Conservation (phyloP, 495 filamentous ascomycete genomes). For the Aspergillus wentii region DNA sequence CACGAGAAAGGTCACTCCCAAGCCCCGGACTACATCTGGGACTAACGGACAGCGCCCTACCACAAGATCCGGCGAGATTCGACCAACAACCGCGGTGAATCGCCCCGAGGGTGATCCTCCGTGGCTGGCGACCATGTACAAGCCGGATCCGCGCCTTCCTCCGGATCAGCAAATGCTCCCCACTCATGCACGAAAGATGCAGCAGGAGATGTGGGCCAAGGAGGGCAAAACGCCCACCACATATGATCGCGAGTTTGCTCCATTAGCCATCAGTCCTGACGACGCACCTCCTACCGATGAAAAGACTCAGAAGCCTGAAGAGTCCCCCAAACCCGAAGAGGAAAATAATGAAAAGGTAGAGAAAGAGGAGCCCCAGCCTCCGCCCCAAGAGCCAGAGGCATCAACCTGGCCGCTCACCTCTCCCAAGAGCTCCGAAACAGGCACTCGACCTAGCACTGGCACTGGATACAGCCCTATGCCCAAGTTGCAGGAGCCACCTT, state of each 20-base stretch:
- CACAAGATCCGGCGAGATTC: slow-evolving; percentile 56
- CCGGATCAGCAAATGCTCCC: slow-evolving; percentile 94
- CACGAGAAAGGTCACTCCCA: slow-evolving; percentile 30
- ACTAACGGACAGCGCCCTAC: slow-evolving; percentile 51
- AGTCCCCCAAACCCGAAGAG: slow-evolving; percentile 9
- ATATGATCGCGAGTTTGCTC: slow-evolving; percentile 79
- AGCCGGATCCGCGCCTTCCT: slow-evolving; percentile 89
- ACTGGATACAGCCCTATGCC: slow-evolving; percentile 52
- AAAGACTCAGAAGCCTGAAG: slow-evolving; percentile 19
- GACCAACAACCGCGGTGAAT: slow-evolving; percentile 57
- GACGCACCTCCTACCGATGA: slow-evolving; percentile 18
- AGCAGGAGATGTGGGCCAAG: slow-evolving; percentile 92
- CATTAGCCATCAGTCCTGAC: slow-evolving; percentile 58
- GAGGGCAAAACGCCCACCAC: slow-evolving; percentile 77
- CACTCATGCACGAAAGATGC: slow-evolving; percentile 84
- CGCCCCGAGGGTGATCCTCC: slow-evolving; percentile 92
- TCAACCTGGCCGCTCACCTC: slow-evolving; percentile 8
- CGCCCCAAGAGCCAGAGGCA: slow-evolving; percentile 1
- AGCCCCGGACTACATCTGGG: slow-evolving; percentile 33
- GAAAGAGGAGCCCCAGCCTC: slow-evolving; percentile 1
- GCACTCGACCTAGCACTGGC: slow-evolving; percentile 30
- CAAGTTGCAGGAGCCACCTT: slow-evolving; percentile 41
- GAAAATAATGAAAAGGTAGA: slow-evolving; percentile 25
- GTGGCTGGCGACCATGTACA: slow-evolving; percentile 92
- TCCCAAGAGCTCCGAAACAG: slow-evolving; percentile 29